Conservation (phyloP, 345 rosid genomes). For the Citrus glauca region DNA sequence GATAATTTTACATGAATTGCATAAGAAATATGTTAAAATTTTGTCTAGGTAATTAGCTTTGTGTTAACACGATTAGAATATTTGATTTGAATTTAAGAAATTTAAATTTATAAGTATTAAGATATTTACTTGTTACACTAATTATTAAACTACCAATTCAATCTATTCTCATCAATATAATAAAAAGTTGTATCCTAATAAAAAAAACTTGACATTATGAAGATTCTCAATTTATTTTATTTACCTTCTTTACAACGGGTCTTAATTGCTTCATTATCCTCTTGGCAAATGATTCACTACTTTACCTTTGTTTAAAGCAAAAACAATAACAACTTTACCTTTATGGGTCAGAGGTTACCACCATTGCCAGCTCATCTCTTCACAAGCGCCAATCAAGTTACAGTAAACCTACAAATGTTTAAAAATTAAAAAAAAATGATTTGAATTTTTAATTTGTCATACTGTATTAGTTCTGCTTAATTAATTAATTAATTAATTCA, state of each 20-base stretch:
- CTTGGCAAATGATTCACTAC: conserved; percentile 2
- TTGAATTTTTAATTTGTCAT: too few species aligned
- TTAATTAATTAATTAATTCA: not conserved
- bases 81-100: too few species aligned
- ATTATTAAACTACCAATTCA: too few species aligned
- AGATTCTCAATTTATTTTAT: not conserved
- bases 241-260: not conserved
- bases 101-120: too few species aligned
- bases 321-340: conserved; percentile 10
- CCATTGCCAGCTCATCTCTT: conserved; percentile 26
- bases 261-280: not conserved
- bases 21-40: too few species aligned
- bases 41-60: too few species aligned
- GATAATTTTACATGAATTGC: too few species aligned
- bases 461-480: too few species aligned
- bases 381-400: conserved; percentile 5
- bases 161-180: not conserved
- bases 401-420: not conserved
- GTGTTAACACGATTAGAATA: too few species aligned
- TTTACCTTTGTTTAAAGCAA: conserved; percentile 27
- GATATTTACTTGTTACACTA: too few species aligned
- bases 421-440: too few species aligned
- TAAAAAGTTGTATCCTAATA: not conserved
- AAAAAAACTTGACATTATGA: not conserved
- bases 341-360: conserved; percentile 16